phyloP scores from a whole-genome alignment of 176 grass and related monocot species.

The Pontederia crassipes region DNA sequence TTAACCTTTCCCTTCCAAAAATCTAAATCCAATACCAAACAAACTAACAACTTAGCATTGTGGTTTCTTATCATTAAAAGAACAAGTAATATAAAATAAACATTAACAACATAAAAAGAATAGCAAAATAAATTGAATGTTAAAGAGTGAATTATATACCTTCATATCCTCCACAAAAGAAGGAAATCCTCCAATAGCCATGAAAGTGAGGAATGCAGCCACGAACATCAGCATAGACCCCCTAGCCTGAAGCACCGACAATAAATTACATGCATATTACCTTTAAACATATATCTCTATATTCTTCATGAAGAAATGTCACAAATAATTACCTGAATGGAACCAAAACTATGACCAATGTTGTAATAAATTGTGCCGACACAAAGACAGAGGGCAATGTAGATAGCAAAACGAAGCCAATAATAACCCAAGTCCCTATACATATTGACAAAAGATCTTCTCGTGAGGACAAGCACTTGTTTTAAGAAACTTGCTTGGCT shows the following conservation, averaged over 20 bases:
- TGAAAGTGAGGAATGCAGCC: conserved; percentile 25
- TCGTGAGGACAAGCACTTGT: conserved; percentile 34
- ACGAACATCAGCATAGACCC: conserved; percentile 41
- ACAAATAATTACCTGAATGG: conserved; percentile 28
- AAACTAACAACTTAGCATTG: neutral
- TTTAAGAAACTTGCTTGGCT: conserved; percentile 25
- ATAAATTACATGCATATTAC: neutral
- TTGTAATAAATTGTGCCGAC: conserved; percentile 45
- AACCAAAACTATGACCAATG: conserved; percentile 32
- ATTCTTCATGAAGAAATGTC: no score
- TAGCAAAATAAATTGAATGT: neutral
- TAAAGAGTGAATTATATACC: conserved; percentile 22
- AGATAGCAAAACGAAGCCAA: conserved; percentile 43
- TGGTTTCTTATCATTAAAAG: no score
- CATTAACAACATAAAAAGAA: no score
- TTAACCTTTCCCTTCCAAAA: conserved; percentile 41
- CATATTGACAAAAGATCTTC: conserved; percentile 48
- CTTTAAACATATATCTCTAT: no score
- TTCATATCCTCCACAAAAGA: conserved; percentile 11
- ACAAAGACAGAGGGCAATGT: conserved; percentile 25
- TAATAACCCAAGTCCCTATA: conserved; percentile 46
- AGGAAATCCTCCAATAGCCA: conserved; percentile 45
- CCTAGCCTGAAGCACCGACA: conserved; percentile 25
- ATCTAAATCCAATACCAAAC: conserved; percentile 4
- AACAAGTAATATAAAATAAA: no score